Conservation (phyloP, 371 early-diverging fungal genomes). For the Choanephora cucurbitarum region DNA sequence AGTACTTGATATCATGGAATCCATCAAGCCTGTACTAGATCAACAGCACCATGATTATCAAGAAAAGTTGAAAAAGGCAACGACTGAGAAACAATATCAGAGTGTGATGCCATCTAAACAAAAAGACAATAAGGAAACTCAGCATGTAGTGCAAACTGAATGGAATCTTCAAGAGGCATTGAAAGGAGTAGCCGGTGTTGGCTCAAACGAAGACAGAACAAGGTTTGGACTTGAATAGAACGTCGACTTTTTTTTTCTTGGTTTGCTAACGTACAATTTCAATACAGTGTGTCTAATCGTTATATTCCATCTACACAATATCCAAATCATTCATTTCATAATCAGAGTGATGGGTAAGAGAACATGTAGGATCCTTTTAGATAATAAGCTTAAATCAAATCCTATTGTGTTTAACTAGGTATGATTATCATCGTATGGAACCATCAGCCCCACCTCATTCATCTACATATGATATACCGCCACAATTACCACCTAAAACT, state of each 20-base stretch:
- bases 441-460: constrained; percentile 16
- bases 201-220: not conserved
- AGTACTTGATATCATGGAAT: constrained; percentile 50
- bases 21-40: constrained; percentile 45
- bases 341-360: constrained; percentile 42
- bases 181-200: constrained; percentile 46
- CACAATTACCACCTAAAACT: constrained; percentile 25
- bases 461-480: constrained; percentile 10
- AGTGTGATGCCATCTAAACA: not conserved
- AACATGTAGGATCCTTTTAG: not conserved
- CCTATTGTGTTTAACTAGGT: constrained; percentile 16
- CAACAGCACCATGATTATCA: constrained; percentile 23
- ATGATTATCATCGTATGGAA: constrained; percentile 16
- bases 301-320: constrained; percentile 20
- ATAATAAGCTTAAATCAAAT: too few species aligned
- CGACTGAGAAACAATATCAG: constrained; percentile 5
- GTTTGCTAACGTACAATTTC: too few species aligned
- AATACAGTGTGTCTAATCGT: not conserved
- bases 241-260: too few species aligned
- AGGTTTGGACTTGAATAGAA: too few species aligned
- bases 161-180: constrained; percentile 53
- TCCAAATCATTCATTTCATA: constrained; percentile 22
- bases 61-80: constrained; percentile 10
- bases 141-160: constrained; percentile 3
- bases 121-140: constrained; percentile 4